Evolutionary conservation across 257 asterid species (phyloP), one percentile per base, ranked within the genome.

Genomic region (Solanum pinnatisectum): DNA sequence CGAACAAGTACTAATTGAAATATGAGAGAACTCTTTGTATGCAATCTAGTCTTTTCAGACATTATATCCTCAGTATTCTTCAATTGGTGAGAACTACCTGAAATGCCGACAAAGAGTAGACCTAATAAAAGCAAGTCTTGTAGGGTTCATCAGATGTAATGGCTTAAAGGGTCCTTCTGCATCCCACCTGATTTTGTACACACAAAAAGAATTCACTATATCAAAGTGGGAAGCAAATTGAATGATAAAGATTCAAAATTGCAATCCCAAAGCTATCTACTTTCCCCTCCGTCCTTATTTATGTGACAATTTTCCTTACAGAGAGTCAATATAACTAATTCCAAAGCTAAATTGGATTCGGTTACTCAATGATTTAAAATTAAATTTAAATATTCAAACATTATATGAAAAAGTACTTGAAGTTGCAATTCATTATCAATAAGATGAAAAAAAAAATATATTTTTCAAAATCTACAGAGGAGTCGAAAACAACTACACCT

Each of bases 81-180:
- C 20, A 73, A 73, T 0, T 9, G 46, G 27, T 18, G 25, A 59
- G 88, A 63, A 89, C 91, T 93, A 97, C 99, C 99, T 94, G 88
- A 97, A 97, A 94, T 97, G 99, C 52, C 98, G 97, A 90, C 99
- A 97, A 86, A 97, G 90, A 0, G 97, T 92, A 42, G 98, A 95
- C 95, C 99, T 92, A 88, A 97, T 95, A 87, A 97, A 97, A 89
- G 99, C 98, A 89, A 97, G 94, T 88, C 99, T 96, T 23, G 99
- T 95, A 67, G 98, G 99, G 86, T 97, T 97, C 96, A 97, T 94
- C 71, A 56, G 91, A 90, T 96, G 99, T 91, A 97, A 84, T 86
- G 98, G 96, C 94, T 95, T 97, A 87, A 94, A 96, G 59, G 99
- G 99, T 16, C 99, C 99, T 87, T 97, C 98, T 11, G 96, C 94